Base-by-base conservation (phyloP, 352 stramenopile species). In the Aphanomyces stellatus region DNA sequence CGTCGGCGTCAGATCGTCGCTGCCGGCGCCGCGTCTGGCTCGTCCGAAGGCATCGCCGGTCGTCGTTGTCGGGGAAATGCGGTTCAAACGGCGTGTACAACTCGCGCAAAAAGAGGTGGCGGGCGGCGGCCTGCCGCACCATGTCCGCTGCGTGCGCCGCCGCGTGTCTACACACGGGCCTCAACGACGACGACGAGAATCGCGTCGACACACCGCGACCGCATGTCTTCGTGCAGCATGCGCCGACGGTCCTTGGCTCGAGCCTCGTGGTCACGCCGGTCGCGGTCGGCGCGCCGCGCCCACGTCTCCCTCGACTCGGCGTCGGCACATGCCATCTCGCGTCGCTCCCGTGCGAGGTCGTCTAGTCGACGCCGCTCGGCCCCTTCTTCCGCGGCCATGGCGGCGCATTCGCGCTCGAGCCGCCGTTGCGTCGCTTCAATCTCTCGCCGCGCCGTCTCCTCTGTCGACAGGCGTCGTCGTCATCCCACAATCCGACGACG, bases 1-100 rank as follows among this genome's bases (percentile, higher is more conserved):
- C n/a, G n/a, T n/a, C n/a, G n/a, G n/a, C n/a, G n/a, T n/a, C n/a
- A n/a, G n/a, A n/a, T n/a, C n/a, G n/a, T n/a, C n/a, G n/a, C n/a
- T n/a, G 24, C 4, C 17, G 53, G 22, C 34, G 53, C 17, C 27
- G 53, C 17, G 19, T 37, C 7, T 34, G 33, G 7, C 17, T n/a
- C 15, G 25, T 22, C 3, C 22, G 2, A 11, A 43, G 40, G 35
- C 24, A 19, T 43, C 37, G 22, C 10, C 31, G 19, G 8, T 19
- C 4, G 13, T 64, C 55, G 10, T 13, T 33, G 34, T 51, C 55
- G 25, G 55, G 5, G 33, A 64, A 64, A 34, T 35, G 51, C 5
- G 55, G 55, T 11, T 64, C 35, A 30, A 64, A 64, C 17, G 55
- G 55, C 24, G 55, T 64, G 35, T 64, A 64, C 22, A 64, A 46